These are phyloP conservation scores for Malbranchea cinnamomea DNA, from an alignment of 2,329 filamentous ascomycete genomes.

Conservation along the genomic window DNA sequence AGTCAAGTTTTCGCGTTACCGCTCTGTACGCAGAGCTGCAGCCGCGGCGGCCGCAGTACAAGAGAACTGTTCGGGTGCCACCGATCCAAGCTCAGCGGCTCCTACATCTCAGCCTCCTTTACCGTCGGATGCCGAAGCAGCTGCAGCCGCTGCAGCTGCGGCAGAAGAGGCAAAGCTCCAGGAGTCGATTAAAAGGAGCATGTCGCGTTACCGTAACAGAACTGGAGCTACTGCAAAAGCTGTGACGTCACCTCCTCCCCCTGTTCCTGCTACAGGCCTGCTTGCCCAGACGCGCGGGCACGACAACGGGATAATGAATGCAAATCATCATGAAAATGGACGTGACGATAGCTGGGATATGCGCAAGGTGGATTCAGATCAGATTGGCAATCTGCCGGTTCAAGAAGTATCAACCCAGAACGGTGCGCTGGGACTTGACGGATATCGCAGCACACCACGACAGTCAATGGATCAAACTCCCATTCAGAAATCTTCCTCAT, in stretches of 20 bases:
- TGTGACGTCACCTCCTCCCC: conserved; percentile 8
- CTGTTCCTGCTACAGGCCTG: conserved; percentile 1
- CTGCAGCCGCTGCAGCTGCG: too few species aligned
- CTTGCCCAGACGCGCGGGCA: too few species aligned
- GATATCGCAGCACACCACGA: too few species aligned
- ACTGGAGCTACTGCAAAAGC: conserved; percentile 9
- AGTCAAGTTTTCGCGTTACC: conserved; percentile 42
- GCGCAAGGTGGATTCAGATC: too few species aligned
- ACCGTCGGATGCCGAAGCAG: conserved; percentile 6
- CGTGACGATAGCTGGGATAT: too few species aligned
- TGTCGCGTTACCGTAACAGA: conserved; percentile 24
- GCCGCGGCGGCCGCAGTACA: conserved; percentile 23
- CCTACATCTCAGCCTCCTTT: conserved; percentile 8
- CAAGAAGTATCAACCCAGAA: too few species aligned
- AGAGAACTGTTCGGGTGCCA: conserved; percentile 9
- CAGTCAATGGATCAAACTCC: too few species aligned
- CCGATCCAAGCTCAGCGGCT: not conserved
- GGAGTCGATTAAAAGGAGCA: conserved; percentile 19
- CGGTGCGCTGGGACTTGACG: too few species aligned
- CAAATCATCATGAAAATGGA: too few species aligned
- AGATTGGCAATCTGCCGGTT: too few species aligned
- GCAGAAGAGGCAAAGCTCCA: conserved; percentile 3
- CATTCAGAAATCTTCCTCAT: too few species aligned
- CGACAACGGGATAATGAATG: too few species aligned
- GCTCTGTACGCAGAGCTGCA: conserved; percentile 37